Base-by-base conservation (phyloP, 176 grass and related monocot genomes). In the Areca catechu region DNA sequence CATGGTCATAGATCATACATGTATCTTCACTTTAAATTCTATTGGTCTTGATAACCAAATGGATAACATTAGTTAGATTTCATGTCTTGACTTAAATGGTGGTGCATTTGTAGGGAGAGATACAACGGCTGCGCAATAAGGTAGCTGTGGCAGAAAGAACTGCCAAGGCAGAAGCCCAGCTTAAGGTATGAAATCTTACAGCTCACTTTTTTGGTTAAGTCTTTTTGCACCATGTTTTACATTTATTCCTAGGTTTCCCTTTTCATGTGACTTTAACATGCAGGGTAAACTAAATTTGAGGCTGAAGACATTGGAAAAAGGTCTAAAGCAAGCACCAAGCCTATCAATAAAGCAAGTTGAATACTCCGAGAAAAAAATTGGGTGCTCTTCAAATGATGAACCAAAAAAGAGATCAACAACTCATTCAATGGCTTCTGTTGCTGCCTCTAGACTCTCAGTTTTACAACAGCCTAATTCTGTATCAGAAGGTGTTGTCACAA, bases 201-300 rank as follows among this genome's bases (percentile, higher is more conserved):
- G n/a, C 48, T 19, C 67, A 43, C 7, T 9, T 10, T 37, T 37
- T 43, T 43, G 34, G 19, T 5, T 50, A 6, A 19, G 7, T 14
- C n/a, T 43, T 19, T 5, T 47, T 47, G 9, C 21, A 62, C 5
- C 5, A 34, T 58, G 0, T 20, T 12, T 37, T 37, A 37, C 34
- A 37, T 37, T 37, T 37, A 37, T 43, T 43, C 34, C 34, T 12
- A 2, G 34, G 1, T 10, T 30, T 30, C 29, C 5, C 29, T 12
- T 12, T 37, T 37, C 34, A 10, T 43, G 10, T 43, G 10, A 14
- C 0, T 43, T 43, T 43, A 14, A 43, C 10, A 12, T 51, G 17
- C 53, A 97, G 92, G 86, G 88, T 3, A 97, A 91, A 64, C 74
- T 97, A 55, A 85, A 83, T 70, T 79, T 69, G 53, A 85, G 81